These are phyloP conservation scores for Knufia petricola DNA, from an alignment of 2,329 filamentous ascomycete genomes.

Conservation along the genomic window DNA sequence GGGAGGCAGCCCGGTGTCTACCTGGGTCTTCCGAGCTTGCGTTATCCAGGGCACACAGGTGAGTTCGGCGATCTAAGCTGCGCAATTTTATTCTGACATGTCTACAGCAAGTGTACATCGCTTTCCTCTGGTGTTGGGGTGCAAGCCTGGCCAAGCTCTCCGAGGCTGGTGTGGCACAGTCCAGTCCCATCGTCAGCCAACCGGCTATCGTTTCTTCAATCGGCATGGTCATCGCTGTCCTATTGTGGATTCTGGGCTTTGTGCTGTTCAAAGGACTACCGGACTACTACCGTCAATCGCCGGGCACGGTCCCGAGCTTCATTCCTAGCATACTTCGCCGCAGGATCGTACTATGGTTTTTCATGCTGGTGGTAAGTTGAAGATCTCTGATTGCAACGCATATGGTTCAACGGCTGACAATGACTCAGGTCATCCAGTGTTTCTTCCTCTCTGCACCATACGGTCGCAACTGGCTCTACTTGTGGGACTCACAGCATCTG, in stretches of 20 bases:
- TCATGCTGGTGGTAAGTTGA: slow-evolving; percentile 6
- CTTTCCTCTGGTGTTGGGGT: slow-evolving; percentile 52
- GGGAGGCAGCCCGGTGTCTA: slow-evolving; percentile 28
- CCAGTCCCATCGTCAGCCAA: neutral
- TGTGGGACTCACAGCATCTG: slow-evolving; percentile 43
- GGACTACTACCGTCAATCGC: slow-evolving; percentile 49
- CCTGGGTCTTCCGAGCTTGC: slow-evolving; percentile 48
- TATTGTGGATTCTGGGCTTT: slow-evolving; percentile 42
- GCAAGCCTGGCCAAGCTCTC: slow-evolving; percentile 34
- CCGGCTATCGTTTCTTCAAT: slow-evolving; percentile 22
- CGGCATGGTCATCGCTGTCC: slow-evolving; percentile 39
- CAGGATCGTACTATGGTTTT: slow-evolving; percentile 35
- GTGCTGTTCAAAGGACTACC: slow-evolving; percentile 46
- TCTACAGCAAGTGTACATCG: slow-evolving; percentile 45
- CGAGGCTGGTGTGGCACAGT: slow-evolving; percentile 29
- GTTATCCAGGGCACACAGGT: slow-evolving; percentile 43
- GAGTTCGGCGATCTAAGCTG: too few relatives aligned
- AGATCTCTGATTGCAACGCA: slow-evolving; percentile 39
- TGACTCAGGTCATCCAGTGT: slow-evolving; percentile 41
- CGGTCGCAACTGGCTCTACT: slow-evolving; percentile 50
- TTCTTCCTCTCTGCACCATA: slow-evolving; percentile 51
- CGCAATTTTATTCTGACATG: too few relatives aligned
- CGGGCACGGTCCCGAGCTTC: slow-evolving; percentile 48
- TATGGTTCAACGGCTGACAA: slow-evolving; percentile 38
- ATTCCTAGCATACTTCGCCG: slow-evolving; percentile 46